These are phyloP conservation scores for Amanita molliuscula DNA, from an alignment of 768 basidiomycete genomes.

Conservation along the genomic window DNA sequence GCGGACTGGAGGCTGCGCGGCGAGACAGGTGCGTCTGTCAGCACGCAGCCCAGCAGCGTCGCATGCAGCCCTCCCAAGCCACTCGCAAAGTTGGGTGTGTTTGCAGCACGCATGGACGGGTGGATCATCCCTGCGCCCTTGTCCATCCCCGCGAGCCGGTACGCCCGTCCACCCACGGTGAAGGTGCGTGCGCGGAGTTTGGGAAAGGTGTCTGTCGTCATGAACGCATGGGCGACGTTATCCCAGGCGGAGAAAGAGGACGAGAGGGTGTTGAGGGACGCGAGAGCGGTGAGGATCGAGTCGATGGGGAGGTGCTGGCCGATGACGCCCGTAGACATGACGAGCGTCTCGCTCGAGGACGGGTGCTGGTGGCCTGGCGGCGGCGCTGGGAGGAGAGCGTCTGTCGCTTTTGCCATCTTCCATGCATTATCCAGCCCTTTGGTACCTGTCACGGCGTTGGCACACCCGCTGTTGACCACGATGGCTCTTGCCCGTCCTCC, in stretches of 20 bases:
- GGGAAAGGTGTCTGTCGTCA: slow-evolving; percentile 99
- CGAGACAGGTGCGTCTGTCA: slow-evolving; percentile 84
- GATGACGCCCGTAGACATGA: slow-evolving; percentile 98
- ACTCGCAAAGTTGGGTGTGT: slow-evolving; percentile 23
- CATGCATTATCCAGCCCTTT: slow-evolving; percentile 87
- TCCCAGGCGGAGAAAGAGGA: slow-evolving; percentile 72
- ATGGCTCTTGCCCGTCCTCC: slow-evolving; percentile 67
- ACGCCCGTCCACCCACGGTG: slow-evolving; percentile 56
- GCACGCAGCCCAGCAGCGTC: slow-evolving; percentile 88
- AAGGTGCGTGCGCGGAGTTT: slow-evolving; percentile 82
- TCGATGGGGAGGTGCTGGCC: slow-evolving; percentile 89
- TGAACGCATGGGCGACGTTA: slow-evolving; percentile 81
- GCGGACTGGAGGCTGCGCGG: slow-evolving; percentile 78
- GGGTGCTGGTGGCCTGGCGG: slow-evolving; percentile 67
- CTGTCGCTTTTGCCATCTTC: slow-evolving; percentile 76
- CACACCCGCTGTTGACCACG: slow-evolving; percentile 96
- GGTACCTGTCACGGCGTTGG: slow-evolving; percentile 94
- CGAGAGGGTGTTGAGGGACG: slow-evolving; percentile 28
- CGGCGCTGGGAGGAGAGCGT: slow-evolving; percentile 40
- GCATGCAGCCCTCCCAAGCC: slow-evolving; percentile 58
- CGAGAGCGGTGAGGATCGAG: slow-evolving; percentile 57
- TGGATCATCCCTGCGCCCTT: slow-evolving; percentile 99
- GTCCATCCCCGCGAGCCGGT: slow-evolving; percentile 89
- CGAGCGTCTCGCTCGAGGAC: slow-evolving; percentile 50
- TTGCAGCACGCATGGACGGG: slow-evolving; percentile 78